Evolutionary conservation across 2,329 filamentous ascomycete genomes (phyloP).

Genomic region (Phialemoniopsis sp.): DNA sequence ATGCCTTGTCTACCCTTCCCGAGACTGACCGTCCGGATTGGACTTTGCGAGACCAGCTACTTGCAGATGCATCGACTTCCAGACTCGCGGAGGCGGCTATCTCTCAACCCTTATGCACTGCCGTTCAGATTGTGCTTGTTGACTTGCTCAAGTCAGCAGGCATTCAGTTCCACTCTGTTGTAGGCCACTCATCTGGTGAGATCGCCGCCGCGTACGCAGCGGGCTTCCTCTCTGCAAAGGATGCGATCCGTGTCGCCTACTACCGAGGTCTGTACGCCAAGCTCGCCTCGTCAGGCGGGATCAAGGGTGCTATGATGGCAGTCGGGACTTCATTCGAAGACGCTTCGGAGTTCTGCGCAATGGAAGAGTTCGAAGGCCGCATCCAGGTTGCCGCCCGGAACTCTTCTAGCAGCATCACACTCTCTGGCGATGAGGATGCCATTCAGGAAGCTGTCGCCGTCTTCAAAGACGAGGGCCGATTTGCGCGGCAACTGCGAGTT

Average conservation of each 20-base stretch:
- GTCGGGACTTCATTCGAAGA: constrained; percentile 20
- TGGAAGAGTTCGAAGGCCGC: constrained; percentile 14
- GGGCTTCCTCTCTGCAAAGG: constrained; percentile 23
- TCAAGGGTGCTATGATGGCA: constrained; percentile 28
- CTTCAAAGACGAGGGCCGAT: constrained; percentile 2
- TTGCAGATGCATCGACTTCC: constrained; percentile 17
- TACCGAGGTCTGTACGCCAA: constrained; percentile 31
- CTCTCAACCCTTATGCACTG: constrained; percentile 48
- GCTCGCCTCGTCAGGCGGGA: constrained; percentile 11
- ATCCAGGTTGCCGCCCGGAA: constrained; percentile 25
- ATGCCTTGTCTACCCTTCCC: neutral
- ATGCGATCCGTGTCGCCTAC: constrained; percentile 34
- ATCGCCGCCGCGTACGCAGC: constrained; percentile 38
- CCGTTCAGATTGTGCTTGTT: constrained; percentile 42
- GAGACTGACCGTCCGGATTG: neutral
- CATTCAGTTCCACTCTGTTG: constrained; percentile 21
- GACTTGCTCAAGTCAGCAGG: constrained; percentile 19
- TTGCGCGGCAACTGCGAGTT: constrained; percentile 12
- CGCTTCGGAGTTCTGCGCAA: constrained; percentile 16
- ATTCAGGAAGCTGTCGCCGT: constrained; percentile 8
- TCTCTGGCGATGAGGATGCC: constrained; percentile 27
- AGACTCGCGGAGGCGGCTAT: constrained; percentile 30
- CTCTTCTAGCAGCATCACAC: constrained; percentile 22
- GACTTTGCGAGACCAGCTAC: constrained; percentile 18
- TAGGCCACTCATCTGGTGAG: constrained; percentile 38